A percentile compares a stretch with the other conserved stretches of the same genome.
Evolutionary conservation across 352 stramenopile genomes (phyloP).

Genomic region (Saprolegnia diclina): DNA sequence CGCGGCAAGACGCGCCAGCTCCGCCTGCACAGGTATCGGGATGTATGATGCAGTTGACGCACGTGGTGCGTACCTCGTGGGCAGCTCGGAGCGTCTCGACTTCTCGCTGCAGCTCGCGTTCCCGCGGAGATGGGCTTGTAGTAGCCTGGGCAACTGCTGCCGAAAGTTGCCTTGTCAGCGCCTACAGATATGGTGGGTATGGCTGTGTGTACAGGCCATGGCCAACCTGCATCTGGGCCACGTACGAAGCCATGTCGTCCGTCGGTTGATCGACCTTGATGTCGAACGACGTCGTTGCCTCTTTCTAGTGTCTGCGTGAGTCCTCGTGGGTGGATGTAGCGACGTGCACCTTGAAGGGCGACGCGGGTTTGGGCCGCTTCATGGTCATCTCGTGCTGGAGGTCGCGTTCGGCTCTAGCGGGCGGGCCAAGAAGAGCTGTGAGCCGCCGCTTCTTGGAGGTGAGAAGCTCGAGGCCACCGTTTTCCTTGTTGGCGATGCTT

Average conservation of each 20-base stretch:
- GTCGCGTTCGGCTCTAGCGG: background rate
- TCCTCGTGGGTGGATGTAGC: background rate
- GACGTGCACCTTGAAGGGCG: background rate
- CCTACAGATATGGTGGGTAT: background rate
- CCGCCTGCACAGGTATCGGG: background rate
- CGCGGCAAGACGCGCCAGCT: background rate
- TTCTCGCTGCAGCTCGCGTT: background rate
- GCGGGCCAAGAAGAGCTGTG: background rate
- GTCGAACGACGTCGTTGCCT: too few relatives aligned
- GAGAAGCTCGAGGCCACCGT: constrained; percentile 1
- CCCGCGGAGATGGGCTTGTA: background rate
- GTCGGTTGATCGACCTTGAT: background rate
- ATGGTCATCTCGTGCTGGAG: too few relatives aligned
- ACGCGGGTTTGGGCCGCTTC: background rate
- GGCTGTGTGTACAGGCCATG: background rate
- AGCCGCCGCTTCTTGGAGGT: constrained; percentile 21
- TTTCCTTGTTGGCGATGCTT: constrained; percentile 14
- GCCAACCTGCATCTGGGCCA: background rate
- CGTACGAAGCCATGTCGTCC: background rate
- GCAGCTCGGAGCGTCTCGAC: background rate
- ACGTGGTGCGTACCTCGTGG: background rate
- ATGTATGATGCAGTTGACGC: background rate
- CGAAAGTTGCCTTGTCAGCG: background rate
- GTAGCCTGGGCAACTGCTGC: background rate
- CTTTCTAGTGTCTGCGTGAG: too few relatives aligned